These are phyloP conservation scores for Annulohypoxylon moriforme DNA, from an alignment of 495 filamentous ascomycete species.

Conservation along the genomic window DNA sequence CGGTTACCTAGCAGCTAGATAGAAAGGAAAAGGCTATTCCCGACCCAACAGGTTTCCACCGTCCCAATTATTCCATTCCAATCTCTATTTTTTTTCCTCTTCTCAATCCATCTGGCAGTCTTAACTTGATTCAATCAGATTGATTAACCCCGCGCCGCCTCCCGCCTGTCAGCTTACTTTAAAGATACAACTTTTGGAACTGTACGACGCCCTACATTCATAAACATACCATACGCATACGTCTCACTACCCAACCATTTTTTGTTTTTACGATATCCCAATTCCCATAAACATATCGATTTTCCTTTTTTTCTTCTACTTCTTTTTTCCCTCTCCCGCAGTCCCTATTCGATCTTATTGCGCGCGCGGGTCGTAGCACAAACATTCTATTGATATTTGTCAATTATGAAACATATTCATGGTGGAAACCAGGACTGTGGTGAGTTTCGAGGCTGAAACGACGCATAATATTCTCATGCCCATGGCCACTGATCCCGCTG, in stretches of 20 bases:
- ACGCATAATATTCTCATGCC: conserved; percentile 32
- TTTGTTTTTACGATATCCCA: conserved; percentile 15
- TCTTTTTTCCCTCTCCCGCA: conserved; percentile 17
- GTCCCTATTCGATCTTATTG: conserved; percentile 16
- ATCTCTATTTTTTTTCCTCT: conserved; percentile 5
- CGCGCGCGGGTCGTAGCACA: conserved; percentile 41
- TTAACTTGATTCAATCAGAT: conserved; percentile 13
- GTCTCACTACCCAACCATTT: conserved; percentile 4
- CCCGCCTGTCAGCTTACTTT: conserved; percentile 31
- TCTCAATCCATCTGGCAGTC: background rate
- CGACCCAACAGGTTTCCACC: conserved; percentile 9
- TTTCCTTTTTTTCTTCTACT: conserved; percentile 8
- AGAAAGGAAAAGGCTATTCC: conserved; percentile 2
- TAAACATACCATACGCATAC: background rate
- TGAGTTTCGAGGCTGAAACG: conserved; percentile 50
- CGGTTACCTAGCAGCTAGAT: background rate
- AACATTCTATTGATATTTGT: conserved; percentile 34
- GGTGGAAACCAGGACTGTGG: conserved; percentile 60
- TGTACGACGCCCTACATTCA: conserved; percentile 2
- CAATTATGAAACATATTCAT: conserved; percentile 64
- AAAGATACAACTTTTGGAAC: no score
- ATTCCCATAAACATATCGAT: background rate
- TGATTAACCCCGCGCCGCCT: conserved; percentile 25
- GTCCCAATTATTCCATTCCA: conserved; percentile 3
- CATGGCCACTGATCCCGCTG: conserved; percentile 43